These are phyloP conservation scores for Leccinum cinnamomeum DNA, from an alignment of 1,284 basidiomycete species.

Conservation along the genomic window DNA sequence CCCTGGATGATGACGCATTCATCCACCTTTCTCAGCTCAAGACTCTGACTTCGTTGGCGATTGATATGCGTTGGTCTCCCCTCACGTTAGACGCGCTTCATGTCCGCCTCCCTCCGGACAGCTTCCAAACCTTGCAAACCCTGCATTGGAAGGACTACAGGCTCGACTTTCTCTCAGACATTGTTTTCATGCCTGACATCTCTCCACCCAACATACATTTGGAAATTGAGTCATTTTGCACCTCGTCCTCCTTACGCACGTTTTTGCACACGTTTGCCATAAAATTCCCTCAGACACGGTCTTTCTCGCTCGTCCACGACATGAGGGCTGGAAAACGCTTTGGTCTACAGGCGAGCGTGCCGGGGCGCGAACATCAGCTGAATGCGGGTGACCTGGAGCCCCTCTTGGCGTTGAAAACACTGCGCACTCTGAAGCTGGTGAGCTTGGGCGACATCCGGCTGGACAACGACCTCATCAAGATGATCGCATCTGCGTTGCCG, in stretches of 20 bases:
- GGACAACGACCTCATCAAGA: slow-evolving; percentile 21
- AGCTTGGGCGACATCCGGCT: slow-evolving; percentile 19
- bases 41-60: slow-evolving; percentile 17
- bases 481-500: slow-evolving; percentile 16
- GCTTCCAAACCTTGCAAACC: slow-evolving; percentile 17
- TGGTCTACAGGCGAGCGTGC: slow-evolving; percentile 16
- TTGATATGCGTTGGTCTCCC: slow-evolving; percentile 28
- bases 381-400: slow-evolving; percentile 15
- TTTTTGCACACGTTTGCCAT: slow-evolving; percentile 18
- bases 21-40: slow-evolving; percentile 25
- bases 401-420: slow-evolving; percentile 13
- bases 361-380: slow-evolving; percentile 21
- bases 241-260: slow-evolving; percentile 15
- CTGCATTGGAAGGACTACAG: slow-evolving; percentile 28
- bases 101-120: slow-evolving; percentile 11
- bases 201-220: slow-evolving; percentile 16
- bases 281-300: slow-evolving; percentile 16
- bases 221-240: slow-evolving; percentile 27
- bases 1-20: slow-evolving; percentile 26
- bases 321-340: slow-evolving; percentile 20
- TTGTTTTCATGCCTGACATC: slow-evolving; percentile 22
- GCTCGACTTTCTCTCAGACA: slow-evolving; percentile 17
- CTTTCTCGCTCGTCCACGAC: slow-evolving; percentile 29
- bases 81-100: slow-evolving; percentile 16
- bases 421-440: slow-evolving; percentile 18